These are phyloP conservation scores for Cutaneotrichosporon sp. DNA, from an alignment of 1,284 basidiomycete genomes.

Conservation along the genomic window DNA sequence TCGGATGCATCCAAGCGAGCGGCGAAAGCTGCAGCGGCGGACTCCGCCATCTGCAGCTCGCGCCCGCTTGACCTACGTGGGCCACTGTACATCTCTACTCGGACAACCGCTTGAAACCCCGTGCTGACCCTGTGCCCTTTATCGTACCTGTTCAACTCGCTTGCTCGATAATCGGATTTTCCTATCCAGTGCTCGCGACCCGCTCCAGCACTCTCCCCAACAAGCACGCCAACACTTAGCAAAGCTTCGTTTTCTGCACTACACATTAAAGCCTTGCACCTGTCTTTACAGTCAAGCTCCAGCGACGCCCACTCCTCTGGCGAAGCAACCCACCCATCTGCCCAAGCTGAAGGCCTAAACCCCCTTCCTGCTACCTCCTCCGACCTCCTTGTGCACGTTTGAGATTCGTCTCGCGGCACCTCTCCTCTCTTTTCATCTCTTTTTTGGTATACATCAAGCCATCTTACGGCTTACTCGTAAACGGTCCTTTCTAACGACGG, in stretches of 20 bases:
- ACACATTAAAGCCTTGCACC: not conserved
- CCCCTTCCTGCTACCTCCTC: conserved; percentile 18
- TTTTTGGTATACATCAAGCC: conserved; percentile 1
- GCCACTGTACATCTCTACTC: too few relatives aligned
- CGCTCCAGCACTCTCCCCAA: conserved; percentile 10
- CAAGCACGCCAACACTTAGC: not conserved
- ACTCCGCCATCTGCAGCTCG: too few relatives aligned
- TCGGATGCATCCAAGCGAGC: too few relatives aligned
- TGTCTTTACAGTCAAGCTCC: not conserved
- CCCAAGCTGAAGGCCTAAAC: conserved; percentile 39
- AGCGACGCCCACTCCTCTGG: not conserved
- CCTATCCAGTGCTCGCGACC: conserved; percentile 9
- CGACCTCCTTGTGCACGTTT: conserved; percentile 49
- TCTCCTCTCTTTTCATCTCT: conserved; percentile 22
- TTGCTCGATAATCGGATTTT: too few relatives aligned
- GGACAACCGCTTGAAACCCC: too few relatives aligned
- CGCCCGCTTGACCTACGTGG: too few relatives aligned
- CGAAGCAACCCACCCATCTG: not conserved
- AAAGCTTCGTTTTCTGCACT: too few relatives aligned
- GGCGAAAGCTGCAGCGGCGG: too few relatives aligned
- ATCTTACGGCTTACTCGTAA: not conserved
- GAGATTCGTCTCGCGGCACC: conserved; percentile 48
- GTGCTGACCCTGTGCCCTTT: too few relatives aligned
- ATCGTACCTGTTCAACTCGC: too few relatives aligned
- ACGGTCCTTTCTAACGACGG: not conserved